These are phyloP conservation scores for Pythium oligandrum DNA, from an alignment of 352 stramenopile species.

Conservation along the genomic window DNA sequence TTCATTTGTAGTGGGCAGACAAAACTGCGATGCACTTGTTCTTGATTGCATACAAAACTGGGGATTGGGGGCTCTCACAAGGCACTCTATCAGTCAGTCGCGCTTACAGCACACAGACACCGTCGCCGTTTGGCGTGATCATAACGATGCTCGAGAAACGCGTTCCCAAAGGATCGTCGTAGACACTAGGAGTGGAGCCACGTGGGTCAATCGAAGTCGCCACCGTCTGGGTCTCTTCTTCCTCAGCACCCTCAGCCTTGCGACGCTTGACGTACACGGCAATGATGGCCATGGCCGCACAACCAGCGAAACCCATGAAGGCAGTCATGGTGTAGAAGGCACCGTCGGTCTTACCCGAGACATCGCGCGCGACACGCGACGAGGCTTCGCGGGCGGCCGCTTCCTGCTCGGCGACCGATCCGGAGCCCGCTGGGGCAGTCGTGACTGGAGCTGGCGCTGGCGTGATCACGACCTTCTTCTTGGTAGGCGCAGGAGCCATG, in stretches of 20 bases:
- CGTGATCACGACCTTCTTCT: background rate
- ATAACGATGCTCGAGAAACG: constrained; percentile 86
- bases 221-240: constrained; percentile 26
- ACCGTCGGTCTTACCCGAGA: constrained; percentile 16
- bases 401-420: constrained; percentile 18
- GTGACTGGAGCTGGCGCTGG: background rate
- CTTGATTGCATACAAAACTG: background rate
- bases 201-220: constrained; percentile 31
- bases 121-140: constrained; percentile 78
- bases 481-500: background rate
- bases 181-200: constrained; percentile 53
- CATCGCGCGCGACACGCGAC: constrained; percentile 29
- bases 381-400: constrained; percentile 37
- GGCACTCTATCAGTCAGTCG: background rate
- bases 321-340: constrained; percentile 12
- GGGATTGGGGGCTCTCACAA: too few species aligned
- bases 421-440: background rate
- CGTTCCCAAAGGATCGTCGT: constrained; percentile 70
- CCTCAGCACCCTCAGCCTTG: constrained; percentile 19
- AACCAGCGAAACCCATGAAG: constrained; percentile 22
- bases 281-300: constrained; percentile 42
- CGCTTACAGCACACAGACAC: constrained; percentile 68
- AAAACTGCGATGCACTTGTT: background rate
- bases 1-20: too few species aligned
- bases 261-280: constrained; percentile 52